Conservation (phyloP, 257 asterid genomes). For the Nicotiana sylvestris region DNA sequence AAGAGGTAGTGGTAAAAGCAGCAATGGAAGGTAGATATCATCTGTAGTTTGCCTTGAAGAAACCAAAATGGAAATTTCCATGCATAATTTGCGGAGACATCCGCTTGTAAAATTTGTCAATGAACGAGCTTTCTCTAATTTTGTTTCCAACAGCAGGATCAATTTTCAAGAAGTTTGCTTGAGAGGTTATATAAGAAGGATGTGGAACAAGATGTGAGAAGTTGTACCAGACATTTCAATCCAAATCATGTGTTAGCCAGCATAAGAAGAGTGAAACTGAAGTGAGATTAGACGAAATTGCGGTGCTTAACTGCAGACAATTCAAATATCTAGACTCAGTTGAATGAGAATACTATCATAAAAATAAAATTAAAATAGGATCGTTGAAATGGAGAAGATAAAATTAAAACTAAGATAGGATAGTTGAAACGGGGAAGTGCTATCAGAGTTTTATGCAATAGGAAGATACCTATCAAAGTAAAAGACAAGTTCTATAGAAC, state of each 20-base stretch:
- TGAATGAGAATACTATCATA: neutral
- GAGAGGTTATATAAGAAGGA: neutral
- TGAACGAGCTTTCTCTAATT: neutral
- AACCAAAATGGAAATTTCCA: neutral
- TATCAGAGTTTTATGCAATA: neutral
- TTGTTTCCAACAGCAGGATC: neutral
- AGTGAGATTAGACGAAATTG: neutral
- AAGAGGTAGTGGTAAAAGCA: neutral
- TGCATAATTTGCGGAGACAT: neutral
- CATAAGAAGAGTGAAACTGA: neutral
- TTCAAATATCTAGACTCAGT: neutral
- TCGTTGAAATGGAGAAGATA: neutral
- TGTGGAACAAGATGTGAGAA: neutral
- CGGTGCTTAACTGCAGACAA: neutral
- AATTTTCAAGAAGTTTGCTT: neutral
- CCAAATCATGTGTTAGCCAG: neutral
- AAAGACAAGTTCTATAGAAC: neutral
- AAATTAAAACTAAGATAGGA: neutral
- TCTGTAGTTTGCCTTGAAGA: neutral
- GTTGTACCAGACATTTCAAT: neutral
- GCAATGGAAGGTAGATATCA: neutral
- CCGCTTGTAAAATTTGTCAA: neutral
- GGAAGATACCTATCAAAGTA: neutral
- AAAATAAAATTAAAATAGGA: neutral
- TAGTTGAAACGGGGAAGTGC: neutral